phyloP scores from a whole-genome alignment of 179 eudicot genomes.

The Spinacia oleracea region DNA sequence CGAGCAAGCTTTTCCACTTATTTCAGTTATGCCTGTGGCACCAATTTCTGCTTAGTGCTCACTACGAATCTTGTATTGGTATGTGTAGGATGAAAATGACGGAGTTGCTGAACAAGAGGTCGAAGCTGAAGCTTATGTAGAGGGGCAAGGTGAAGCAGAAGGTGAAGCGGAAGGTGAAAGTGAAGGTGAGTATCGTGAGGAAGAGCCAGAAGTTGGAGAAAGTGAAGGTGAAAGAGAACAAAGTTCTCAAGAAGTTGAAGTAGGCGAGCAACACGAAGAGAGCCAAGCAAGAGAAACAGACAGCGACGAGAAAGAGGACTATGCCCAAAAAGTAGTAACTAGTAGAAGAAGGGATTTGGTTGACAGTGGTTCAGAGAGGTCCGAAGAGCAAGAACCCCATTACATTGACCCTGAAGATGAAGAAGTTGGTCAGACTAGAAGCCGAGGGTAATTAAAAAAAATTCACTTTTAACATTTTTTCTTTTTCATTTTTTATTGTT shows the following conservation, averaged over 20 bases:
- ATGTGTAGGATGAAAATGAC: constrained; percentile 73
- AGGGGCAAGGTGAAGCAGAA: constrained; percentile 83
- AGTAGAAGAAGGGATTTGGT: constrained; percentile 74
- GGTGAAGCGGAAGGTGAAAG: constrained; percentile 75
- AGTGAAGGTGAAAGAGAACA: constrained; percentile 92
- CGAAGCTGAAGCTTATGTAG: constrained; percentile 61
- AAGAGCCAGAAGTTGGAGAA: constrained; percentile 59
- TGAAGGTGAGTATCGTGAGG: constrained; percentile 73
- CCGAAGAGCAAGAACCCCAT: constrained; percentile 64
- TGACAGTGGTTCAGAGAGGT: constrained; percentile 90
- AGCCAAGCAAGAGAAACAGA: constrained; percentile 78
- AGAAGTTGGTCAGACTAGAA: constrained; percentile 85
- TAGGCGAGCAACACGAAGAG: constrained; percentile 73
- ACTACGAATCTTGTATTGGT: background rate
- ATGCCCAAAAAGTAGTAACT: constrained; percentile 70
- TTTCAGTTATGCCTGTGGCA: background rate
- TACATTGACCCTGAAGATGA: constrained; percentile 85
- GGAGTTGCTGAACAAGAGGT: constrained; percentile 65
- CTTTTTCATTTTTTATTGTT: background rate
- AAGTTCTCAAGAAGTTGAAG: constrained; percentile 82
- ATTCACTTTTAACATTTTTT: background rate
- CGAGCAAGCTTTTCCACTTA: background rate
- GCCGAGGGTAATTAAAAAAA: constrained; percentile 49
- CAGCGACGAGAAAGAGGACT: constrained; percentile 72
- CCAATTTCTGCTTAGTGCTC: background rate